Conservation (phyloP, 768 basidiomycete genomes). For the Russula brevipes region DNA sequence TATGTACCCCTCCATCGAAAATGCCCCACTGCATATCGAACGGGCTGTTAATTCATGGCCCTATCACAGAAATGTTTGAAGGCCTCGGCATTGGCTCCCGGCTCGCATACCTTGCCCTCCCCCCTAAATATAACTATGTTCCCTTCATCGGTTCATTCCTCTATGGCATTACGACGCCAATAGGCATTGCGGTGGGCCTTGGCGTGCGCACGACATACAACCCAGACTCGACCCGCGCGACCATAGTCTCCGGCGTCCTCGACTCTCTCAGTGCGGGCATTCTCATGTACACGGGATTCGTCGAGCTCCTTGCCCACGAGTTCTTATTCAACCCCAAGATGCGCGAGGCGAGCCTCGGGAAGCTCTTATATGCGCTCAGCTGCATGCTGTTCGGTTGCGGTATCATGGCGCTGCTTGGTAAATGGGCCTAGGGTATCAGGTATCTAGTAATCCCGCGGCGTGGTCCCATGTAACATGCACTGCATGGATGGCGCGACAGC, state of each 20-base stretch:
- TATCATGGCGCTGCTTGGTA: conserved; percentile 86
- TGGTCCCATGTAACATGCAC: neutral
- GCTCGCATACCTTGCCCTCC: conserved; percentile 67
- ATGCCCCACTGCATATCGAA: neutral
- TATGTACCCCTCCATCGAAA: conserved; percentile 38
- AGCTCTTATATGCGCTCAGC: conserved; percentile 66
- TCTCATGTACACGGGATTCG: conserved; percentile 79
- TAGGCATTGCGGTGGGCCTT: conserved; percentile 84
- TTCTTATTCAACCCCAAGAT: conserved; percentile 88
- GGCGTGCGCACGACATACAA: conserved; percentile 77
- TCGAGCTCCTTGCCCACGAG: conserved; percentile 92
- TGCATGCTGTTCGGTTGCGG: conserved; percentile 80
- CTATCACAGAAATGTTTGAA: conserved; percentile 78
- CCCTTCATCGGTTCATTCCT: conserved; percentile 56
- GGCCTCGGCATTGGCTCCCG: conserved; percentile 91
- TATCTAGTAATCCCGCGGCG: no score
- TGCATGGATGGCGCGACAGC: no score
- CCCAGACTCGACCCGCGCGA: conserved; percentile 67
- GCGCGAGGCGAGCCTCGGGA: conserved; percentile 59
- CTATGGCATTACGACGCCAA: conserved; percentile 76
- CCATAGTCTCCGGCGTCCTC: conserved; percentile 77
- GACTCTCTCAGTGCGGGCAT: conserved; percentile 87
- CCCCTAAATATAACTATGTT: conserved; percentile 48
- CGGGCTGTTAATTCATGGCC: neutral
- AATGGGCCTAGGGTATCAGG: conserved; percentile 59